Evolutionary conservation across 805 yeast species (phyloP), one percentile per base, ranked within the genome.

Genomic region (Metschnikowia drakensbergensis): DNA sequence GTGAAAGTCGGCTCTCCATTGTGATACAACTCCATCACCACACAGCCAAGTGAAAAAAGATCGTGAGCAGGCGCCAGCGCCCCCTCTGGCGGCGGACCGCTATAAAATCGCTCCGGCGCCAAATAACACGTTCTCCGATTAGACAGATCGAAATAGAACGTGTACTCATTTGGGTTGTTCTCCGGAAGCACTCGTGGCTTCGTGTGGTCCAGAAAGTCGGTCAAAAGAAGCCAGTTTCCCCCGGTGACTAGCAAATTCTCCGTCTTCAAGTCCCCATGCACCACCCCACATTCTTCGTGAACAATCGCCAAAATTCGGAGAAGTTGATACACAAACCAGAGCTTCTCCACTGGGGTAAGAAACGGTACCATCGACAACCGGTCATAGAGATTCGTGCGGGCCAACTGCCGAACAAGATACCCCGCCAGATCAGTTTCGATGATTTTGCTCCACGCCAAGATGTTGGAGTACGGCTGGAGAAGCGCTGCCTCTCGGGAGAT

Each of bases 391-490:
- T 87, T 91, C 43, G 85, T 82, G 57, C 83, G 79, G 52, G 88
- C 71, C 69, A 80, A 82, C 53, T 92, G 97, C 46, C 99, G 78
- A 42, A 92, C 81, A 40, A 92, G 64, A 68, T 92, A 94, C 0
- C 94, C 96, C 0, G 98, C 98, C 39, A 97, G 74, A 46, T 86
- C 95, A 0, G 97, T 88, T 59, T 91, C 97, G 9, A 90, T 75
- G 35, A 94, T 72, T 47, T 83, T 80, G 42, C 80, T 70, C 67
- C 84, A 92, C 5, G 94, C 86, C 27, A 90, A 62, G 3, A 82
- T 84, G 57, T 85, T 86, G 8, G 30, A 79, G 46, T 74, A 79
- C 26, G 57, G 67, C 1, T 70, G 61, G 33, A 89, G 59, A 7
- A 69, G 60, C 36, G 53, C 59, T 17, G 67, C 67, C 58, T 67